Evolutionary conservation across 805 yeast genomes (phyloP).

Genomic region (Candida fluviatilis): DNA sequence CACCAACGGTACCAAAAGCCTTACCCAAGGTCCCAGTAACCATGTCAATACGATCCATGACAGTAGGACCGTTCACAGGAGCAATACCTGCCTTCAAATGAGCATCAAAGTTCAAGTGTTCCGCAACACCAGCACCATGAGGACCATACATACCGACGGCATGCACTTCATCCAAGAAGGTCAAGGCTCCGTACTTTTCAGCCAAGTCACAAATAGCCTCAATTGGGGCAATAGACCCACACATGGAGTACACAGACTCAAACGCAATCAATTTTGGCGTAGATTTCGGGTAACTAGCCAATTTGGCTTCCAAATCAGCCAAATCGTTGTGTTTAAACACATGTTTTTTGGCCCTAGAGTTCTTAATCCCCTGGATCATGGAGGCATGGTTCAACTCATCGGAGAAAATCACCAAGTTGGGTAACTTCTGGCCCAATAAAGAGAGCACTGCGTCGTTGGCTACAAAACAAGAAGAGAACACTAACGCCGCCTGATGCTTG

Average conservation of each 20-base stretch:
- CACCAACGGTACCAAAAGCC: conserved; percentile 96
- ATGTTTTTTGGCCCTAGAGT: conserved; percentile 84
- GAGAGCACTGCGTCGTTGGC: conserved; percentile 95
- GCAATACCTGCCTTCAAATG: conserved; percentile 67
- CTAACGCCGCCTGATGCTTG: conserved; percentile 92
- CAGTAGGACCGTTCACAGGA: conserved; percentile 46
- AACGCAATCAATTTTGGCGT: conserved; percentile 94
- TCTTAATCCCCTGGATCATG: conserved; percentile 93
- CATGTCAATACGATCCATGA: conserved; percentile 89
- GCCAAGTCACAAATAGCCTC: conserved; percentile 92
- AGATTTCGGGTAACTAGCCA: conserved; percentile 77
- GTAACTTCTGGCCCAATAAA: conserved; percentile 84
- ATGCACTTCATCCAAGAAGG: conserved; percentile 97
- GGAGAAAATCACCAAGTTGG: conserved; percentile 84
- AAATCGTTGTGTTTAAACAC: conserved; percentile 90
- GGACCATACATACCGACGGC: conserved; percentile 99
- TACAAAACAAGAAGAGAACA: conserved; percentile 91
- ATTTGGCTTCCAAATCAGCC: conserved; percentile 71
- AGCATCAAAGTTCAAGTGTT: conserved; percentile 84
- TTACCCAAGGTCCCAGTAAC: conserved; percentile 97
- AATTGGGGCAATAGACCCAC: conserved; percentile 95
- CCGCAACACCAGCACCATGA: conserved; percentile 99
- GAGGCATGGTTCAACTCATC: conserved; percentile 96
- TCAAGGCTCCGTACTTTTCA: conserved; percentile 94
- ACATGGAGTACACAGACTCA: conserved; percentile 97